These are phyloP conservation scores for Globisporangium radiosum DNA, from an alignment of 352 stramenopile species.

Conservation along the genomic window DNA sequence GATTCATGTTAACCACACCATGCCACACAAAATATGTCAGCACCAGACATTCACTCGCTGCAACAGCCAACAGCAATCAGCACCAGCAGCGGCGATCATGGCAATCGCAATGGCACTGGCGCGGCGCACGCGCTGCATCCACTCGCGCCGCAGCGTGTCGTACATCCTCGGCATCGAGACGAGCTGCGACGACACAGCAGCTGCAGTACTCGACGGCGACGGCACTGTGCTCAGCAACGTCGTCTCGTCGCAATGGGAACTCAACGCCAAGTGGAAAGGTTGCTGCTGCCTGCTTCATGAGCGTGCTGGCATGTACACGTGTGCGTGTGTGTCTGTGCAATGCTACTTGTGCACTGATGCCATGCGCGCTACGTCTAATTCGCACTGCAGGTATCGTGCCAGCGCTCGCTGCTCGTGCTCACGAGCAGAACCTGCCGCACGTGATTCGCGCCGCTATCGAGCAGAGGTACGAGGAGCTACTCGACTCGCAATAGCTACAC, in stretches of 20 bases:
- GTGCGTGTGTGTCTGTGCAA: neutral
- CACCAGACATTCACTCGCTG: neutral
- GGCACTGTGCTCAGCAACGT: constrained; percentile 91
- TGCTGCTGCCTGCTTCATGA: no score
- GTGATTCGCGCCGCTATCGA: constrained; percentile 89
- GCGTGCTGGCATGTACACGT: no score
- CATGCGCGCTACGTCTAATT: no score
- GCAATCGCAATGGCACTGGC: constrained; percentile 3
- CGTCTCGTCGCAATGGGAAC: constrained; percentile 91
- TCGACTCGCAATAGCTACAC: neutral
- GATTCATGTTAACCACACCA: neutral
- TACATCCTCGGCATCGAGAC: constrained; percentile 95
- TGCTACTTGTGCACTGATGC: neutral
- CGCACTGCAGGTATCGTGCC: constrained; percentile 90
- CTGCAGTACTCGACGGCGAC: constrained; percentile 86
- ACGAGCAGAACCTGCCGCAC: constrained; percentile 93
- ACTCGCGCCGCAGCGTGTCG: constrained; percentile 22
- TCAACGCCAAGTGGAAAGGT: constrained; percentile 84
- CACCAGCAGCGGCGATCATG: neutral
- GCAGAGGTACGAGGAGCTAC: constrained; percentile 46
- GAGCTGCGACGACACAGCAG: constrained; percentile 93
- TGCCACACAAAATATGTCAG: neutral
- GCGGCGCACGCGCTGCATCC: neutral
- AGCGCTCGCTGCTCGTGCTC: constrained; percentile 88
- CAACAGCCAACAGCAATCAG: neutral